Evolutionary conservation across 2,329 filamentous ascomycete genomes (phyloP).

Genomic region (Hymenoscyphus scutula): DNA sequence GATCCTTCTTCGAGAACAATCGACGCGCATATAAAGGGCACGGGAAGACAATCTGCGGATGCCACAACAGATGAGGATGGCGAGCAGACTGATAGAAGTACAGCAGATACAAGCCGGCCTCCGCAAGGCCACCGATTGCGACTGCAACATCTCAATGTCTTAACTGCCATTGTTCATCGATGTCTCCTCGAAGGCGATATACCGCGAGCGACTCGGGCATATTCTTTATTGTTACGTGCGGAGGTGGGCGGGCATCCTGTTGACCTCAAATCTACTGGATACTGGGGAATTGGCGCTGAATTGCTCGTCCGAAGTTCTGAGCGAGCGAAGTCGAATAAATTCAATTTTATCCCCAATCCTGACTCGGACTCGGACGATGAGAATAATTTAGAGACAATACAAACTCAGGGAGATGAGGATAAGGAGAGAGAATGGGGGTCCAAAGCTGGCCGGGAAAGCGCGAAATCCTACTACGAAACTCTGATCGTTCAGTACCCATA

Average conservation of each 20-base stretch:
- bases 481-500: slow-evolving; percentile 76
- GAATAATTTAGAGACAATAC: slow-evolving; percentile 1
- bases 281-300: slow-evolving; percentile 85
- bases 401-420: neutral
- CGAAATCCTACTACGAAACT: slow-evolving; percentile 70
- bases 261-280: slow-evolving; percentile 66
- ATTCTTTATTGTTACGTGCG: slow-evolving; percentile 68
- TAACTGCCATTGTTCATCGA: slow-evolving; percentile 69
- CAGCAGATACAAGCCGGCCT: slow-evolving; percentile 10
- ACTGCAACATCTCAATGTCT: slow-evolving; percentile 59
- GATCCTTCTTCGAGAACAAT: neutral
- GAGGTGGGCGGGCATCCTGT: slow-evolving; percentile 54
- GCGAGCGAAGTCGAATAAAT: slow-evolving; percentile 10
- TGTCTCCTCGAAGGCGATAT: slow-evolving; percentile 72
- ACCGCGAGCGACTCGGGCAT: slow-evolving; percentile 68
- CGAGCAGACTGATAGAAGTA: slow-evolving; percentile 7
- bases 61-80: slow-evolving; percentile 8
- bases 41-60: slow-evolving; percentile 14
- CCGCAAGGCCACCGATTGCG: slow-evolving; percentile 37
- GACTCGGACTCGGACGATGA: slow-evolving; percentile 8
- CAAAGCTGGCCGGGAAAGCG: slow-evolving; percentile 52
- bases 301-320: slow-evolving; percentile 62
- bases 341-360: slow-evolving; percentile 8
- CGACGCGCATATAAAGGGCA: neutral
- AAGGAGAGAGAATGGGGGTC: slow-evolving; percentile 39